Evolutionary conservation across 805 yeast species (phyloP), one percentile per base, ranked within the genome.

Genomic region (Hemisphaericaspora nanyangensis): DNA sequence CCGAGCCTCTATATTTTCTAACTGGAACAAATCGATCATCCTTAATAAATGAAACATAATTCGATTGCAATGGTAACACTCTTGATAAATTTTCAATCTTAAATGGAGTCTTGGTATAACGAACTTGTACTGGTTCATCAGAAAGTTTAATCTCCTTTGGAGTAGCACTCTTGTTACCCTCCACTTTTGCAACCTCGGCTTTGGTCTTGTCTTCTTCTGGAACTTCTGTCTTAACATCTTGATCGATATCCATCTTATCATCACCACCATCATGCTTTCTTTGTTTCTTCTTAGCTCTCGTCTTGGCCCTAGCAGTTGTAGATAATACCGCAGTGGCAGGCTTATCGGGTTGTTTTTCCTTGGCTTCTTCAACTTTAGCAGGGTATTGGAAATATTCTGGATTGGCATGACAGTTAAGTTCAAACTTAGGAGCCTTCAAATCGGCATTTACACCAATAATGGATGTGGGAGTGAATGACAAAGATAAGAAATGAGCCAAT

Each of bases 271-370:
- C 68, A 32, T 77, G 76, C 57, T 77, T 66, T 52, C 74, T 76
- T 45, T 69, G 68, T 29, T 72, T 69, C 65, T 78, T 79, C 68
- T 79, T 82, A 18, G 95, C 95, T 60, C 97, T 81, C 25, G 91
- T 93, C 61, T 85, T 87, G n/a, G 96, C 96, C 60, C 82, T 83
- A 13, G 82, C 87, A 2, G 99, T 91, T 1, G 97, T 91, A 2
- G 97, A 89, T 40, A 93, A 73, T 12, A 93, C 95, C 2, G 97
- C 99, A 30, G 95, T 86, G 2, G 89, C 85, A 35, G 89, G 76
- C 67, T 86, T 89, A 59, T 88, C 97, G 3, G 90, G 87, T 38
- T 82, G 88, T 56, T 86, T 85, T 49, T 79, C 85, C 45, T 81
- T 80, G 33, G 80, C 77, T 51, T 81, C 90, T 56, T 86, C 95